Evolutionary conservation across 441 rosid species (phyloP).

Genomic region (Mallotus japonicus): DNA sequence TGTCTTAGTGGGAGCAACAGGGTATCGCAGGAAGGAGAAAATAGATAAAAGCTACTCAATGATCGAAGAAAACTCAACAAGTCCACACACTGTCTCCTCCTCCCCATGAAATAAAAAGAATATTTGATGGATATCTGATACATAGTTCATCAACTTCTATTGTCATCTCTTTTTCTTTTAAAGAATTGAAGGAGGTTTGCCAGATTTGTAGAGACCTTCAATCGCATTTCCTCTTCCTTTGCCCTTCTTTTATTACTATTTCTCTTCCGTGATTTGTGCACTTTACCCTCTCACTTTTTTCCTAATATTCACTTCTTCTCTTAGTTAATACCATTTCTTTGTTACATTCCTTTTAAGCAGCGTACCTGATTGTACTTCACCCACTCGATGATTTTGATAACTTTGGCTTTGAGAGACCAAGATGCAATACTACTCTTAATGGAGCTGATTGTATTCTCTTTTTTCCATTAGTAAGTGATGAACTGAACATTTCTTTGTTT

Average conservation of each 20-base stretch:
- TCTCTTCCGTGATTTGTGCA: constrained; percentile 36
- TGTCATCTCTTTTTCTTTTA: not conserved
- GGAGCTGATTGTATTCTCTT: not conserved
- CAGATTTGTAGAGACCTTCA: constrained; percentile 34
- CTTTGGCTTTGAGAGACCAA: constrained; percentile 10
- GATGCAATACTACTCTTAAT: not conserved
- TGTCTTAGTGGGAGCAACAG: no score
- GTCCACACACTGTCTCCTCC: no score
- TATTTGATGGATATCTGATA: no score
- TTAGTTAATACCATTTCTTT: not conserved
- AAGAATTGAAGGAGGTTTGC: constrained; percentile 19
- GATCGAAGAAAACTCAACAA: no score
- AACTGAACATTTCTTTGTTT: not conserved
- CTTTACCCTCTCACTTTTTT: not conserved
- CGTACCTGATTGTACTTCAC: constrained; percentile 5
- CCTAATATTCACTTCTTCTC: not conserved
- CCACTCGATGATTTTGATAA: not conserved
- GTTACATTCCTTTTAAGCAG: not conserved
- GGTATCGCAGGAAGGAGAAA: no score
- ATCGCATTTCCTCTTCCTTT: constrained; percentile 29
- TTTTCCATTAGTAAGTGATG: constrained; percentile 11
- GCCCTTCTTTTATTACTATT: constrained; percentile 3
- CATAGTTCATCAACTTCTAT: no score
- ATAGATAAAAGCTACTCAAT: no score
- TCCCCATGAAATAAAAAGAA: no score